Base-by-base conservation (phyloP, 345 rosid species). In the Turnera subulata region DNA sequence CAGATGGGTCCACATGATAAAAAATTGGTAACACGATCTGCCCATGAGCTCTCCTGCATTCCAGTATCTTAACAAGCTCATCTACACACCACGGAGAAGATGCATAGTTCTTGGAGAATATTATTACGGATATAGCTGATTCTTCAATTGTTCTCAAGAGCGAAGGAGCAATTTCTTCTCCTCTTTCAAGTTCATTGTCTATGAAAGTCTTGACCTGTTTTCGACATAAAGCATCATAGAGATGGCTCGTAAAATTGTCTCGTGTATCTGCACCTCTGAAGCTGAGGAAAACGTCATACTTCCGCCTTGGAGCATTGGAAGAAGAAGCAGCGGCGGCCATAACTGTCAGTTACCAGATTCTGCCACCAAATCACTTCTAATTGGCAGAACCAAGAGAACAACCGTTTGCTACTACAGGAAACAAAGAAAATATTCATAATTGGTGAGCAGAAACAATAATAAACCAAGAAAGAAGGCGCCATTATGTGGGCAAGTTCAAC, bases 261-360 rank as follows among this genome's bases (percentile, higher is more conserved):
- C 68, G 61, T 37, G 68, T 64, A 14, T 64, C 68, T 24, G 35
- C 68, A 6, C 62, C 62, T 56, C 67, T 54, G 18, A 63, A 63
- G 25, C 67, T 63, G 53, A 45, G 37, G 53, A 63, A 63, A 14
- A 63, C 67, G 17, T 63, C 67, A 24, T 44, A 54, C 20, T 55
- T 59, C 56, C 55, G 32, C 22, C n/a, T n/a, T n/a, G n/a, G n/a
- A n/a, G n/a, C n/a, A n/a, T n/a, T n/a, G n/a, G n/a, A n/a, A n/a
- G n/a, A n/a, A n/a, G n/a, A n/a, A n/a, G n/a, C n/a, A n/a, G n/a
- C n/a, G n/a, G n/a, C n/a, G n/a, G n/a, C n/a, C n/a, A n/a, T n/a
- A n/a, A n/a, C n/a, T n/a, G n/a, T n/a, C n/a, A n/a, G n/a, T n/a
- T n/a, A n/a, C n/a, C n/a, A n/a, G n/a, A n/a, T n/a, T n/a, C n/a